A percentile compares a stretch with the other conserved stretches of the same genome.
Conservation (phyloP, 345 rosid species). For the Salix purpurea region DNA sequence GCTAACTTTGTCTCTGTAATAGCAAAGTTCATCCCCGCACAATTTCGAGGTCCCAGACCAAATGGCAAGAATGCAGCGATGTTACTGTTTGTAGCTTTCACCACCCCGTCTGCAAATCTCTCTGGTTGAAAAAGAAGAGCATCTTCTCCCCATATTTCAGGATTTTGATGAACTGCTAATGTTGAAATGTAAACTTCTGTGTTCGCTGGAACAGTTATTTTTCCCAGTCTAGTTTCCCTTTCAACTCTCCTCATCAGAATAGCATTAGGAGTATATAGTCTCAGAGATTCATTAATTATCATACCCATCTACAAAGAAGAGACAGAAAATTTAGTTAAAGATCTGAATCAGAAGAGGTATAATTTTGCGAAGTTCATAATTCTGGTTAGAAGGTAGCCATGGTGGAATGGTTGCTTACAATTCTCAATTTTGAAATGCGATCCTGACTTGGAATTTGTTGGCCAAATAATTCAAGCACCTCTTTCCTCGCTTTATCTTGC, state of each 20-base stretch:
- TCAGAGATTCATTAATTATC: constrained; percentile 36
- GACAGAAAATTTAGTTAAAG: not conserved
- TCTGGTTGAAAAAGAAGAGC: constrained; percentile 39
- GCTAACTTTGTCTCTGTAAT: constrained; percentile 34
- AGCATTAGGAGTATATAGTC: constrained; percentile 37
- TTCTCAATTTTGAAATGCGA: constrained; percentile 32
- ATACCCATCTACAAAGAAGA: constrained; percentile 22
- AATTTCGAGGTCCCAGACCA: constrained; percentile 36
- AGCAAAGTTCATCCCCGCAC: constrained; percentile 41
- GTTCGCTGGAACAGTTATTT: constrained; percentile 25
- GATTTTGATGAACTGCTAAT: constrained; percentile 33
- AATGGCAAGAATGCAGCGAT: constrained; percentile 36
- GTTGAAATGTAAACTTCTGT: constrained; percentile 11
- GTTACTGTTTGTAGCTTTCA: constrained; percentile 41
- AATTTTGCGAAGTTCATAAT: not conserved
- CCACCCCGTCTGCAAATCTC: constrained; percentile 41
- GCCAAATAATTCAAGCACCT: constrained; percentile 32
- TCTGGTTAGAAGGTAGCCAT: not conserved
- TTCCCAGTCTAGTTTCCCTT: constrained; percentile 27
- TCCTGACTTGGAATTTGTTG: constrained; percentile 26
- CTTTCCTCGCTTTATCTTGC: constrained; percentile 44
- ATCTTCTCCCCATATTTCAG: constrained; percentile 43
- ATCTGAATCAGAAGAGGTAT: not conserved
- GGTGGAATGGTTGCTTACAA: constrained; percentile 20
- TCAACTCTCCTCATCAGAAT: constrained; percentile 11